phyloP scores from a whole-genome alignment of 2,329 filamentous ascomycete species.

The Nothomitra cinnamomea region DNA sequence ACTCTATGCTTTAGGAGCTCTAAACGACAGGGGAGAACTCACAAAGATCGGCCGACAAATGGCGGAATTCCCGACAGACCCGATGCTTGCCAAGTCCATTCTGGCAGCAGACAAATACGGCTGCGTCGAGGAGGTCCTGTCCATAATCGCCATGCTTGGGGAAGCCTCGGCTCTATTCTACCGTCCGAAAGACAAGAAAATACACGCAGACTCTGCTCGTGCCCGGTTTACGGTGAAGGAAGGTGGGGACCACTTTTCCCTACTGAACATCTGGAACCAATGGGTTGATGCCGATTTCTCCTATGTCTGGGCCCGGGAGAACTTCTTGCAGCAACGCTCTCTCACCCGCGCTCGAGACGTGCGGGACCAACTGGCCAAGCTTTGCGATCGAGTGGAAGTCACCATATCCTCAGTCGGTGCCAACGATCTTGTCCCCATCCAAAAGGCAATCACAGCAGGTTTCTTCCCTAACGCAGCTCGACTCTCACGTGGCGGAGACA shows the following conservation, averaged over 20 bases:
- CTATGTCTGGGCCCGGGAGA: constrained; percentile 75
- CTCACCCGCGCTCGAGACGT: constrained; percentile 80
- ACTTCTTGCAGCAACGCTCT: constrained; percentile 84
- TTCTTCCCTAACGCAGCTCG: constrained; percentile 90
- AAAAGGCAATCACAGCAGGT: constrained; percentile 74
- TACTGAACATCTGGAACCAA: constrained; percentile 88
- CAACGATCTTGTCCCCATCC: constrained; percentile 59
- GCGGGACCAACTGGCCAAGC: constrained; percentile 74
- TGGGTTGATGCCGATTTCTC: constrained; percentile 89
- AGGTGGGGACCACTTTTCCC: constrained; percentile 74
- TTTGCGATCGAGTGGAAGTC: constrained; percentile 89
- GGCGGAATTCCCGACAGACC: constrained; percentile 87
- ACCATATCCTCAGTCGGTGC: constrained; percentile 48
- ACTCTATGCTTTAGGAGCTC: constrained; percentile 73
- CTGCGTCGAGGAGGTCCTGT: constrained; percentile 86
- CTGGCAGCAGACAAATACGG: constrained; percentile 76
- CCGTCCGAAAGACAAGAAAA: constrained; percentile 90
- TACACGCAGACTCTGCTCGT: constrained; percentile 82
- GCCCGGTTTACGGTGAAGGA: constrained; percentile 79
- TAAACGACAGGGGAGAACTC: constrained; percentile 76
- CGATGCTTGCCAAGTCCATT: constrained; percentile 78
- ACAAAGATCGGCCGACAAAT: constrained; percentile 87
- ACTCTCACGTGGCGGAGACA: constrained; percentile 66
- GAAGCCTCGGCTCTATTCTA: constrained; percentile 85
- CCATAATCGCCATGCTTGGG: constrained; percentile 84